These are phyloP conservation scores for Diaporthe batatas DNA, from an alignment of 2,329 filamentous ascomycete genomes.

Conservation along the genomic window DNA sequence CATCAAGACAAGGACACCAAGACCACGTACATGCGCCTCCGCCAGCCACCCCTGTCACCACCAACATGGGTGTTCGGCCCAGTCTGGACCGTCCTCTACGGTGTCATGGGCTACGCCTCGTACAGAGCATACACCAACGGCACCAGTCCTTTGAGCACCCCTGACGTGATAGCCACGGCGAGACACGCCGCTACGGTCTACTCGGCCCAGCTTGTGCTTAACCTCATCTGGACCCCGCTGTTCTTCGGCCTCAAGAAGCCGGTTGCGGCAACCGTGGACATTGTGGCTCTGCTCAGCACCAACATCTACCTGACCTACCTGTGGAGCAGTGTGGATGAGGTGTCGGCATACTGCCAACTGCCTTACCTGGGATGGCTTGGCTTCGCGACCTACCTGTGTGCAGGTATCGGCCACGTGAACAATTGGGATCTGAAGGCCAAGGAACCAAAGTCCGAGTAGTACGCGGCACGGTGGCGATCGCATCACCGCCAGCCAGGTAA, in stretches of 20 bases:
- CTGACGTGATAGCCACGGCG: slow-evolving; percentile 68
- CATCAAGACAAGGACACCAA: slow-evolving; percentile 58
- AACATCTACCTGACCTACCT: slow-evolving; percentile 81
- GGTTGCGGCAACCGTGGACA: slow-evolving; percentile 80
- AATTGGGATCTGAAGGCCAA: slow-evolving; percentile 69
- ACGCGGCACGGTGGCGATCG: neutral
- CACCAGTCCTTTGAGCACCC: slow-evolving; percentile 66
- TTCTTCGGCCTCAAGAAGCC: slow-evolving; percentile 87
- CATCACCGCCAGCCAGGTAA: neutral
- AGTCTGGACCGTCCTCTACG: slow-evolving; percentile 75
- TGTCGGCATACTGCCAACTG: slow-evolving; percentile 79
- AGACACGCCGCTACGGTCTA: slow-evolving; percentile 83
- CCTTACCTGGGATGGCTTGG: slow-evolving; percentile 91
- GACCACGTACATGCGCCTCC: slow-evolving; percentile 73
- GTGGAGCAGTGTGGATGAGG: slow-evolving; percentile 81
- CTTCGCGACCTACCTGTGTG: slow-evolving; percentile 88
- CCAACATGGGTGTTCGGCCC: slow-evolving; percentile 74
- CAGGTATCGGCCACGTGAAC: slow-evolving; percentile 77
- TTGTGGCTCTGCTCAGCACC: slow-evolving; percentile 77
- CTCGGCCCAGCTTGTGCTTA: slow-evolving; percentile 86
- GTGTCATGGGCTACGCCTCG: slow-evolving; percentile 88
- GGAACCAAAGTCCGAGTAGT: slow-evolving; percentile 46
- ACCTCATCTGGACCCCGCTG: slow-evolving; percentile 91
- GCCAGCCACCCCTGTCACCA: slow-evolving; percentile 76
- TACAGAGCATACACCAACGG: slow-evolving; percentile 80